Base-by-base conservation (phyloP, 345 rosid species). In the Ceriops tagal region DNA sequence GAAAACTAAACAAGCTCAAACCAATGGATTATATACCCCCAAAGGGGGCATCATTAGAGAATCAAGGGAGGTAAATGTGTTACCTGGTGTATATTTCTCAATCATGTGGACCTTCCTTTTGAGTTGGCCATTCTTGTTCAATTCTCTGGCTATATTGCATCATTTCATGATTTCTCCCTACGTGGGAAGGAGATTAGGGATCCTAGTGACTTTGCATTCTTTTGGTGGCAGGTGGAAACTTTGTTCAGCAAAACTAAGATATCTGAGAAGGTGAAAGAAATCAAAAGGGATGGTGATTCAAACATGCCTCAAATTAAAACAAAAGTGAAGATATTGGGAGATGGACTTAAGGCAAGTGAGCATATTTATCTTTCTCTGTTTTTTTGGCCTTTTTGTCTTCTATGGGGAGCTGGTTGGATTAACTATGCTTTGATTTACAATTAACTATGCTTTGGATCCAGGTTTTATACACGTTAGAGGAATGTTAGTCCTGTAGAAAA, bases 301-400 rank as follows among this genome's bases (percentile, higher is more conserved):
- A 63, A 59, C 67, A 62, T 75, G 59, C 79, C 82, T 26, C 84
- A 56, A 56, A 51, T 79, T 68, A 85, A 62, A 73, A 22, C 78
- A 24, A 90, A 87, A 73, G 82, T 92, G 64, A 91, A 89, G 87
- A 91, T 93, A 83, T 68, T 88, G 83, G 90, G 80, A 32, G 97
- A 91, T 26, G 90, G 86, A 74, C 77, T 83, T 16, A 86, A 87
- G 92, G 96, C 80, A 84, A 80, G 83, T 77, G 43, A 10, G 19
- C 71, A 26, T n/a, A 57, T 63, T 53, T 5, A 31, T 63, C 10
- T 62, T 1, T 37, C 27, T 6, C 66, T 57, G 20, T 28, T 47
- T 52, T 34, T 19, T 27, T 8, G 37, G 5, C 34, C 9, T 26
- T 31, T 15, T 1, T 35, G 20, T 53, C 28, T 57, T 19, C 21